phyloP scores from a whole-genome alignment of 208 protist species.

The Wallacemonas sp. region DNA sequence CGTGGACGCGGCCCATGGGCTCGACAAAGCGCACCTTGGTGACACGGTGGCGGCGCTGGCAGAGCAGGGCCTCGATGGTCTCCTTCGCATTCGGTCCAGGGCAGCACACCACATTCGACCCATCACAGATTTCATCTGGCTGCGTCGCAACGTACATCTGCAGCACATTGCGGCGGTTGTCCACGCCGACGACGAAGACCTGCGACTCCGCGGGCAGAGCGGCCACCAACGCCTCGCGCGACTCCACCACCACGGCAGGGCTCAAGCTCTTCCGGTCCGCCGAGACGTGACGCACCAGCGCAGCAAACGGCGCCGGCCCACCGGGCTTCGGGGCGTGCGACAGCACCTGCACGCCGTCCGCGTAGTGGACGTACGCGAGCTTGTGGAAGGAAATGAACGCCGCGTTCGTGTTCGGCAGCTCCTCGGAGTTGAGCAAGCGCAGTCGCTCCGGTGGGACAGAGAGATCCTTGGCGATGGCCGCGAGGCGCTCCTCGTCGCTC shows the following conservation, averaged over 20 bases:
- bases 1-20: constrained; percentile 19
- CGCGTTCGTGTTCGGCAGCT: constrained; percentile 20
- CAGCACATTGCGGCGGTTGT: neutral
- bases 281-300: constrained; percentile 6
- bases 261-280: neutral
- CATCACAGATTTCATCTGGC: constrained; percentile 17
- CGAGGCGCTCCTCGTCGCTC: constrained; percentile 22
- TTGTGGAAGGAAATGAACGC: constrained; percentile 8
- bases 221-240: constrained; percentile 9
- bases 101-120: constrained; percentile 34
- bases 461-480: constrained; percentile 38
- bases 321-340: neutral
- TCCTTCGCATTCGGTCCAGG: neutral
- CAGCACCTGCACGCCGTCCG: constrained; percentile 17
- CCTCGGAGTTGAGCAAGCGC: constrained; percentile 30
- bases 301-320: constrained; percentile 3
- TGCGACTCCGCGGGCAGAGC: constrained; percentile 13
- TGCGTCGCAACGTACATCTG: constrained; percentile 11
- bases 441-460: constrained; percentile 27
- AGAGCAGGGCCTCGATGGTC: constrained; percentile 18
- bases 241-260: neutral
- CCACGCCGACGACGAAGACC: constrained; percentile 11
- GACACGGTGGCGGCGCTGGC: constrained; percentile 20
- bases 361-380: constrained; percentile 13
- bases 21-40: constrained; percentile 43